A percentile compares a stretch with the other conserved stretches of the same genome.
phyloP scores from a whole-genome alignment of 306 rosid species.

The Rosa multiflora region DNA sequence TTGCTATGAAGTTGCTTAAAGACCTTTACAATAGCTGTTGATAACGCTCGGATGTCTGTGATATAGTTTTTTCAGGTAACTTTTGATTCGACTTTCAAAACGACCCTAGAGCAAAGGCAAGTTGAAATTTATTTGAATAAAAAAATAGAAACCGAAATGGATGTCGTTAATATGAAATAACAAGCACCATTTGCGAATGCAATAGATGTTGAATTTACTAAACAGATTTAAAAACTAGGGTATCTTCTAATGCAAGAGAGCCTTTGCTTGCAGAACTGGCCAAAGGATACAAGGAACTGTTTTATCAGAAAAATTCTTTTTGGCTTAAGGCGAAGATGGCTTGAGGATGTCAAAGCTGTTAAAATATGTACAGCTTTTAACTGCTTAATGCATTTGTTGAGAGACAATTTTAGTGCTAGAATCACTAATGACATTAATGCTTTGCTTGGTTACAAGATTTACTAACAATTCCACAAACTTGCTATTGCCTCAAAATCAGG shows the following conservation, averaged over 20 bases:
- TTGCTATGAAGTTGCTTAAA: too few species aligned
- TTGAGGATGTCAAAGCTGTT: neutral
- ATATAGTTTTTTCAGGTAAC: too few species aligned
- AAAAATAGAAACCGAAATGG: too few species aligned
- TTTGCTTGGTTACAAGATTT: neutral
- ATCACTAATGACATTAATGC: neutral
- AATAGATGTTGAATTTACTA: neutral
- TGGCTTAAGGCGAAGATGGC: neutral
- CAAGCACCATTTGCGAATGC: neutral
- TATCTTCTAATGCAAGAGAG: neutral
- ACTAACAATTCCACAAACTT: neutral
- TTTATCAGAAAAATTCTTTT: neutral
- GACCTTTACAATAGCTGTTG: too few species aligned
- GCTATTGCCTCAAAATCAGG: neutral
- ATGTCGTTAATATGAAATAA: too few species aligned
- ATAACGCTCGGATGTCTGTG: too few species aligned
- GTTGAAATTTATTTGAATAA: too few species aligned
- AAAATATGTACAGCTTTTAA: neutral
- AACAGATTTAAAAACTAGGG: neutral
- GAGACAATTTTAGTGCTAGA: neutral
- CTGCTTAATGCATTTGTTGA: neutral
- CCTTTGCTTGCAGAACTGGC: neutral
- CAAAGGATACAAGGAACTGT: neutral
- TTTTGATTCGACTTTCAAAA: too few species aligned
- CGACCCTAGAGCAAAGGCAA: too few species aligned